Evolutionary conservation across 306 rosid genomes (phyloP).

Genomic region (Lotus japonicus): DNA sequence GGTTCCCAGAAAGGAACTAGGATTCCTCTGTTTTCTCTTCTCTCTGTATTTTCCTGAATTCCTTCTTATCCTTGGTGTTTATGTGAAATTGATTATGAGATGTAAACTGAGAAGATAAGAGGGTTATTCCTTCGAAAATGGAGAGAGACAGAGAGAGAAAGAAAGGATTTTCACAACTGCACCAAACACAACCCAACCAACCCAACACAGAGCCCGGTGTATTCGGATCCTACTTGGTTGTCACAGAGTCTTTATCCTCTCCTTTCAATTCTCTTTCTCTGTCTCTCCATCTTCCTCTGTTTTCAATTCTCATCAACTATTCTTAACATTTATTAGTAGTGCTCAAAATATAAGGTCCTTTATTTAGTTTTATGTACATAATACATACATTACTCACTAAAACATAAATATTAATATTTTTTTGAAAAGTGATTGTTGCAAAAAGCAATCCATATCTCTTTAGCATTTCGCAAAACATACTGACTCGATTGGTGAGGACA

Average conservation of each 20-base stretch:
- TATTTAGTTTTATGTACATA: too few species aligned
- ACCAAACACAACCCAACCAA: too few species aligned
- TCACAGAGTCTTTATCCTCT: conserved; percentile 14
- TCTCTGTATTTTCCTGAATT: background rate
- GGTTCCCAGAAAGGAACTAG: conserved; percentile 51
- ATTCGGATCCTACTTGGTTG: conserved; percentile 48
- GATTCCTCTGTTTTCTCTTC: conserved; percentile 39
- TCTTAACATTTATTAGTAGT: background rate
- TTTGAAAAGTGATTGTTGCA: too few species aligned
- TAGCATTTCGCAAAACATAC: too few species aligned
- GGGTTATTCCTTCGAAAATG: background rate
- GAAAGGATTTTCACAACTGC: too few species aligned
- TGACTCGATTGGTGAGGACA: too few species aligned
- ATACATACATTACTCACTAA: too few species aligned
- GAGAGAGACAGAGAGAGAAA: background rate
- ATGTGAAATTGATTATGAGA: background rate
- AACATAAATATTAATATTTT: too few species aligned
- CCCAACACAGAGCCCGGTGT: conserved; percentile 19
- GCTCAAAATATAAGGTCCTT: background rate
- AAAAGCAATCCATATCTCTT: too few species aligned
- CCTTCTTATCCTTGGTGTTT: background rate
- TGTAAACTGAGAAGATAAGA: background rate
- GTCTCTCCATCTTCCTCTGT: background rate
- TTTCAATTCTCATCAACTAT: background rate
- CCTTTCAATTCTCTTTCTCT: conserved; percentile 25